These are phyloP conservation scores for Gossypium arboreum DNA, from an alignment of 345 rosid genomes.

Conservation along the genomic window DNA sequence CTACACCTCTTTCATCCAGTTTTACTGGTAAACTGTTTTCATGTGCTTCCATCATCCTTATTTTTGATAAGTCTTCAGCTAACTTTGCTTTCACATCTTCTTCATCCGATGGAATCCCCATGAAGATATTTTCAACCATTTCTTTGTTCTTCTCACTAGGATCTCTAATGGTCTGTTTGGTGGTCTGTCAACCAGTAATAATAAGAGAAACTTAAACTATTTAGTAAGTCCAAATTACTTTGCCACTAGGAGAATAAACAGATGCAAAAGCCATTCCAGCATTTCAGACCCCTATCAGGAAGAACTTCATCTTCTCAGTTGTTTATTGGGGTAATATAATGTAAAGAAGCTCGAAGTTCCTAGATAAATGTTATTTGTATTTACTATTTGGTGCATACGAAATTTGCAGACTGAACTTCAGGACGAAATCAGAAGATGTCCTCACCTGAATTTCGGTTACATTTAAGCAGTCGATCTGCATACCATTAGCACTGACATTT, in stretches of 20 bases:
- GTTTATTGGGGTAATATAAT: constrained; percentile 1
- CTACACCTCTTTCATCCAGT: constrained; percentile 26
- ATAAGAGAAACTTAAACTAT: constrained; percentile 13
- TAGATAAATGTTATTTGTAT: background rate
- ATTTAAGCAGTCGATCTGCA: constrained; percentile 30
- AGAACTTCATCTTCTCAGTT: background rate
- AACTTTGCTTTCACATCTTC: constrained; percentile 55
- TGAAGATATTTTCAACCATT: constrained; percentile 29
- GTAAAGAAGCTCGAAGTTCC: background rate
- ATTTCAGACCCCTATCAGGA: constrained; percentile 10
- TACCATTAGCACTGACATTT: constrained; percentile 35
- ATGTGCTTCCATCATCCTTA: constrained; percentile 56
- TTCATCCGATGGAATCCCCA: constrained; percentile 33
- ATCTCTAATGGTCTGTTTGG: constrained; percentile 35
- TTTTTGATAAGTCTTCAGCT: constrained; percentile 72
- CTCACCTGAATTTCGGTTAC: constrained; percentile 48
- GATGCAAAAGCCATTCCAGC: background rate
- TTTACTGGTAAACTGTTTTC: constrained; percentile 28
- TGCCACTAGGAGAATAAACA: constrained; percentile 9
- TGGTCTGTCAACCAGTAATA: constrained; percentile 38
- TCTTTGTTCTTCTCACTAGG: constrained; percentile 32
- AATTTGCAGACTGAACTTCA: constrained; percentile 11
- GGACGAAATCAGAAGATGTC: constrained; percentile 15
- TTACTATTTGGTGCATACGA: background rate
- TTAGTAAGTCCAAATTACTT: constrained; percentile 2